These are phyloP conservation scores for Microdochium bolleyi DNA, from an alignment of 2,329 filamentous ascomycete genomes.

Conservation along the genomic window DNA sequence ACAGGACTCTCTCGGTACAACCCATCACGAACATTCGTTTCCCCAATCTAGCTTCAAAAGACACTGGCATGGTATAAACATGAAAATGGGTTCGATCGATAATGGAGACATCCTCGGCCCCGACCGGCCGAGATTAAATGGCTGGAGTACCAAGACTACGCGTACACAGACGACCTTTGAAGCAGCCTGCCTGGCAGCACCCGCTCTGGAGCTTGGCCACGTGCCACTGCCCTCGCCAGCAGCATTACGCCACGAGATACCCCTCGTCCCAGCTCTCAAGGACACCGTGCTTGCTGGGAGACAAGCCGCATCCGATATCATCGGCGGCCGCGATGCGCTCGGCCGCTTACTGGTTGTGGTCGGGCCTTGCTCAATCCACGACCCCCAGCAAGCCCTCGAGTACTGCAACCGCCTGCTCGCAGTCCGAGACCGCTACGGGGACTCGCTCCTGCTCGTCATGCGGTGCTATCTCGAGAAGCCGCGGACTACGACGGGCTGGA, in stretches of 20 bases:
- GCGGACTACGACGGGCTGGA: slow-evolving; percentile 95
- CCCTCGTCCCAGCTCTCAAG: slow-evolving; percentile 47
- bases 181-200: neutral
- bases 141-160: neutral
- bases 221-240: slow-evolving; percentile 78
- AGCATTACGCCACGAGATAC: slow-evolving; percentile 89
- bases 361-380: slow-evolving; percentile 95
- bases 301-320: slow-evolving; percentile 58
- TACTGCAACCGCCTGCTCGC: slow-evolving; percentile 81
- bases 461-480: slow-evolving; percentile 98
- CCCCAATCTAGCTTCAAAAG: too few relatives aligned
- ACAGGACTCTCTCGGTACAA: too few relatives aligned
- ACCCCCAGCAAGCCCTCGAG: slow-evolving; percentile 82
- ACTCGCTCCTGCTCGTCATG: slow-evolving; percentile 93
- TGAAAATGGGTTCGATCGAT: too few relatives aligned
- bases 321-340: slow-evolving; percentile 57
- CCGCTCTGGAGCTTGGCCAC: neutral
- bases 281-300: slow-evolving; percentile 53
- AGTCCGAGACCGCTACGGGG: slow-evolving; percentile 78
- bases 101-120: too few relatives aligned
- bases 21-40: too few relatives aligned
- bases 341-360: slow-evolving; percentile 64
- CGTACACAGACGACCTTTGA: neutral
- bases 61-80: too few relatives aligned
- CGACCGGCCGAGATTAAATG: neutral